These are phyloP conservation scores for Sarocladium strictum DNA, from an alignment of 2,329 filamentous ascomycete genomes.

Conservation along the genomic window DNA sequence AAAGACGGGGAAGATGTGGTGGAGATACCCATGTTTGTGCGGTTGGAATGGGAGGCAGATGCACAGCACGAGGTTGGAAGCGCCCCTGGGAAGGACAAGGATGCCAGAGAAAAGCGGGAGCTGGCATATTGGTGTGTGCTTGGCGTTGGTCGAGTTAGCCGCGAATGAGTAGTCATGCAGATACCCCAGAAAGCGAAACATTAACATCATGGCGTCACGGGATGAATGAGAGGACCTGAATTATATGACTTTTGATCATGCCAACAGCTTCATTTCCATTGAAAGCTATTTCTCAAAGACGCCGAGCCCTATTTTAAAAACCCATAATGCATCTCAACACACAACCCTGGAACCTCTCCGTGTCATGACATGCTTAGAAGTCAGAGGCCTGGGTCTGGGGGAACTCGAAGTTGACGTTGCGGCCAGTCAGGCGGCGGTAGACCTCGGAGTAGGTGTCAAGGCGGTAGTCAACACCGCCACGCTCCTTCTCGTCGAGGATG, in stretches of 20 bases:
- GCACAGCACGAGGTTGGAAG: constrained; percentile 58
- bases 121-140: constrained; percentile 94
- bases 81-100: constrained; percentile 46
- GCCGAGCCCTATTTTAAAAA: constrained; percentile 41
- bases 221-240: constrained; percentile 11
- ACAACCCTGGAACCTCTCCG: constrained; percentile 1
- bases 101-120: constrained; percentile 72
- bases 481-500: constrained; percentile 99
- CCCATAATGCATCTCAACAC: constrained; percentile 15
- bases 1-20: constrained; percentile 58
- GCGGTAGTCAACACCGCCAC: constrained; percentile 97
- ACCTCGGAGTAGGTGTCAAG: constrained; percentile 99
- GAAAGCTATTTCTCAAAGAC: constrained; percentile 47
- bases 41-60: constrained; percentile 83
- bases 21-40: constrained; percentile 91
- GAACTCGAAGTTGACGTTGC: constrained; percentile 97
- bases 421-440: constrained; percentile 96
- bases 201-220: constrained; percentile 10
- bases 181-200: constrained; percentile 32
- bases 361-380: constrained; percentile 11
- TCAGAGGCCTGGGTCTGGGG: constrained; percentile 56
- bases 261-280: constrained; percentile 38
- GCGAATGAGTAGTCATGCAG: constrained; percentile 29
- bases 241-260: constrained; percentile 24
- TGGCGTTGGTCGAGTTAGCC: constrained; percentile 74